Conservation (phyloP, 495 filamentous ascomycete species). For the Aspergillus wentii region DNA sequence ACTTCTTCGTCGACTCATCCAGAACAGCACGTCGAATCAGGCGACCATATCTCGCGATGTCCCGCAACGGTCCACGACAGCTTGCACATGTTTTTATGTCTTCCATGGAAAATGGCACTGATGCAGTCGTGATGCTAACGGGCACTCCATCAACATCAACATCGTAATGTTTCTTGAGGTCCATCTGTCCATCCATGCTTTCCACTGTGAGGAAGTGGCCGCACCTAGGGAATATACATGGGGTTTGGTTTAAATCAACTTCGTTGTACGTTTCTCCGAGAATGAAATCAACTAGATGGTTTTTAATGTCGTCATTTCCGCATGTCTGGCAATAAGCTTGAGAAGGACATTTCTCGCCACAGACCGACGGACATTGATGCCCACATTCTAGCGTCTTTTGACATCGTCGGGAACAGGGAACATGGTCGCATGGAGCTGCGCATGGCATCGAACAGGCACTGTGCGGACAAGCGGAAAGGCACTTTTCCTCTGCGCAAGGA, state of each 20-base stretch:
- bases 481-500: constrained; percentile 56
- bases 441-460: constrained; percentile 58
- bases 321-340: constrained; percentile 53
- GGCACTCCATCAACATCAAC: constrained; percentile 37
- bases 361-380: constrained; percentile 63
- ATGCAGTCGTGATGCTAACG: constrained; percentile 27
- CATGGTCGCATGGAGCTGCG: constrained; percentile 54
- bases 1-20: constrained; percentile 63
- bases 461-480: constrained; percentile 55
- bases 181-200: constrained; percentile 64
- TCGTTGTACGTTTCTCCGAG: constrained; percentile 45
- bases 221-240: constrained; percentile 60
- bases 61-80: constrained; percentile 57
- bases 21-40: constrained; percentile 58
- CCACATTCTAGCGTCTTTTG: constrained; percentile 65
- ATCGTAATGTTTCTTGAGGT: constrained; percentile 57
- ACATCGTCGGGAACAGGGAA: constrained; percentile 67
- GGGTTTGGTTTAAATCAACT: constrained; percentile 52
- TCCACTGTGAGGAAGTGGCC: constrained; percentile 60
- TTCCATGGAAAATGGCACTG: constrained; percentile 47
- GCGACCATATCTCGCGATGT: constrained; percentile 61
- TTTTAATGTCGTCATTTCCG: constrained; percentile 33
- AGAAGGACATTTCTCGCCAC: constrained; percentile 60
- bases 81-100: constrained; percentile 53
- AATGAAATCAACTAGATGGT: constrained; percentile 50